A percentile compares a stretch with the other conserved stretches of the same genome.
Evolutionary conservation across 345 rosid genomes (phyloP).

Genomic region (Lepidium africanum): DNA sequence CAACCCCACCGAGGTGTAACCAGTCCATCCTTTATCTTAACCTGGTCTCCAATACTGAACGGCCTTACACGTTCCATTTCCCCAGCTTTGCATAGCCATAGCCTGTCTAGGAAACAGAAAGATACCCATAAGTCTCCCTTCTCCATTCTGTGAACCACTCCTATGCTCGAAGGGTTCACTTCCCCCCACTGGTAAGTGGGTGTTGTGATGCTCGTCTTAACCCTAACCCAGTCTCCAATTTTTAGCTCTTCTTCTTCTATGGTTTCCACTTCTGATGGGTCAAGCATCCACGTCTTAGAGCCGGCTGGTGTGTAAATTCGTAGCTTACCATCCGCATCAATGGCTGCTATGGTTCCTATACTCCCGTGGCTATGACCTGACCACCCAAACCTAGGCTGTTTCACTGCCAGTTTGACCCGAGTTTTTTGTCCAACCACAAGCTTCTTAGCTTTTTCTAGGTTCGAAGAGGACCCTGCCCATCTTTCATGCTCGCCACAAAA

Average conservation of each 20-base stretch:
- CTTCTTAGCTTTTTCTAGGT: slow-evolving; percentile 60
- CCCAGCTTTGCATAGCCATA: slow-evolving; percentile 84
- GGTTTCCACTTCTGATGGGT: slow-evolving; percentile 80
- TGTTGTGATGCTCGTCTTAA: slow-evolving; percentile 49
- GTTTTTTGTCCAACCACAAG: slow-evolving; percentile 68
- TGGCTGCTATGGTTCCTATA: slow-evolving; percentile 75
- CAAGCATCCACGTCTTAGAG: slow-evolving; percentile 94
- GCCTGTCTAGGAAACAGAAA: slow-evolving; percentile 81
- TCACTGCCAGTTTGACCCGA: slow-evolving; percentile 64
- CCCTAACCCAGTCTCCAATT: slow-evolving; percentile 91
- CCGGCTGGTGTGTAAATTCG: slow-evolving; percentile 89
- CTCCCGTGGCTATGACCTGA: slow-evolving; percentile 81
- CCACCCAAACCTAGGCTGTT: slow-evolving; percentile 95
- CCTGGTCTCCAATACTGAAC: slow-evolving; percentile 66
- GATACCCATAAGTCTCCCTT: slow-evolving; percentile 72
- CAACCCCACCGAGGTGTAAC: slow-evolving; percentile 91
- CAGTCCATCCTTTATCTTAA: slow-evolving; percentile 66
- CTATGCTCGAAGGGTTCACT: slow-evolving; percentile 79
- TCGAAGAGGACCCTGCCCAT: slow-evolving; percentile 73
- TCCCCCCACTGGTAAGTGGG: slow-evolving; percentile 97
- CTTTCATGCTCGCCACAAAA: slow-evolving; percentile 94
- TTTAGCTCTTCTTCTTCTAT: slow-evolving; percentile 73
- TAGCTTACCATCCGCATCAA: slow-evolving; percentile 91
- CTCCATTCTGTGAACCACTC: slow-evolving; percentile 86
- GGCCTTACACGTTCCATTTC: slow-evolving; percentile 82